Conservation (phyloP, 768 basidiomycete genomes). For the Galerina marginata region DNA sequence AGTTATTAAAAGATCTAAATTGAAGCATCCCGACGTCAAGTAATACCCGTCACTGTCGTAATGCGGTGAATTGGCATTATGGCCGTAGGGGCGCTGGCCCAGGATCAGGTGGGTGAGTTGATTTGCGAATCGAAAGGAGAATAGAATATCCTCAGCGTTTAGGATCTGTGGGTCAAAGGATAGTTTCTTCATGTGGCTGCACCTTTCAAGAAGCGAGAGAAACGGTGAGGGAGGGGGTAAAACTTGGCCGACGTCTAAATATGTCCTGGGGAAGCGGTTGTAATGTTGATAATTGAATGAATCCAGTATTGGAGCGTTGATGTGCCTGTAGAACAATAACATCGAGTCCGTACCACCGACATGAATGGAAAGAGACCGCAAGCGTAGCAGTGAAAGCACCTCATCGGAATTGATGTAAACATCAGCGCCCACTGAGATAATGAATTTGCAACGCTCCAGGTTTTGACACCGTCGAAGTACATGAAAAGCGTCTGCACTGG, state of each 20-base stretch:
- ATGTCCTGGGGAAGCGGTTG: no score
- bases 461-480: not conserved
- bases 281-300: not conserved
- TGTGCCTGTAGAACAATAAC: not conserved
- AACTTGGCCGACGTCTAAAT: no score
- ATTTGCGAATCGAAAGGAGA: not conserved
- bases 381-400: not conserved
- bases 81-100: not conserved
- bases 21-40: not conserved
- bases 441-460: not conserved
- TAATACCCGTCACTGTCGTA: not conserved
- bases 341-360: not conserved
- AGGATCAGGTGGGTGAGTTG: not conserved
- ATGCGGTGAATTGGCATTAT: not conserved
- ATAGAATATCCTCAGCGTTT: not conserved
- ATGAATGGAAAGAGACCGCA: not conserved
- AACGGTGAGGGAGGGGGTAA: not conserved
- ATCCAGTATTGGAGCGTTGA: not conserved
- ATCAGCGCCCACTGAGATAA: not conserved
- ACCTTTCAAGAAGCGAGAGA: not conserved
- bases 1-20: not conserved
- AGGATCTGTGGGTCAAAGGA: conserved; percentile 1
- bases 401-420: not conserved
- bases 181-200: not conserved
- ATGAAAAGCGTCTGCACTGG: not conserved